Evolutionary conservation across 768 basidiomycete genomes (phyloP).

Genomic region (Panus rudis): DNA sequence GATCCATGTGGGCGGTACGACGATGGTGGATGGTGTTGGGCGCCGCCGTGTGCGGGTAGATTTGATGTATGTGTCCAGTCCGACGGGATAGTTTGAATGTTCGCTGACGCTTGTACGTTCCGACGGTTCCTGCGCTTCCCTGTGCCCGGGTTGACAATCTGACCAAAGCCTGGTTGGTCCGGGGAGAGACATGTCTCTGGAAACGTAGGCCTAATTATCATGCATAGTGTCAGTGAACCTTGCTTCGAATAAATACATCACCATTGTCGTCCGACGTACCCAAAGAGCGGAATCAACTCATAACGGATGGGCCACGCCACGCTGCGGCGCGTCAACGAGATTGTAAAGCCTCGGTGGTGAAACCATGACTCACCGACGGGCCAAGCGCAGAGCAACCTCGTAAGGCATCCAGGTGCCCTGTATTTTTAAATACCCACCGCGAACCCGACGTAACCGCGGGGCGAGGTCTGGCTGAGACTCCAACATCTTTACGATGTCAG

Average conservation of each 20-base stretch:
- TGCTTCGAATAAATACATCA: constrained; percentile 3
- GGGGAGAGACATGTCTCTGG: constrained; percentile 79
- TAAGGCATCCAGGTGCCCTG: constrained; percentile 95
- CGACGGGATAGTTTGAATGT: too few species aligned
- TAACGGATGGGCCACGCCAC: constrained; percentile 87
- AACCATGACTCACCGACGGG: constrained; percentile 53
- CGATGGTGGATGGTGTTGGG: too few species aligned
- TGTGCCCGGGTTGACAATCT: constrained; percentile 53
- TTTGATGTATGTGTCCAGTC: too few species aligned
- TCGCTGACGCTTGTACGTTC: constrained; percentile 37
- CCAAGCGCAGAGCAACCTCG: constrained; percentile 77
- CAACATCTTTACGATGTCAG: constrained; percentile 90
- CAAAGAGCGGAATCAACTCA: constrained; percentile 82
- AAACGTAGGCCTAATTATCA: constrained; percentile 60
- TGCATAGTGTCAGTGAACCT: constrained; percentile 6
- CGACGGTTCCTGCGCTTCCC: constrained; percentile 58
- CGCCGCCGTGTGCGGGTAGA: too few species aligned
- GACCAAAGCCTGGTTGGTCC: constrained; percentile 82
- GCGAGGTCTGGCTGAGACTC: constrained; percentile 88
- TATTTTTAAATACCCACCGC: constrained; percentile 85
- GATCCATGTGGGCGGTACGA: too few species aligned
- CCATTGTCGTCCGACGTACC: constrained; percentile 39
- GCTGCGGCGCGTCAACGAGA: constrained; percentile 31
- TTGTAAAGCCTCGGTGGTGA: not conserved
- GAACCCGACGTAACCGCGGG: constrained; percentile 72